phyloP scores from a whole-genome alignment of 805 yeast genomes.

The Kazachstania psychrophila region DNA sequence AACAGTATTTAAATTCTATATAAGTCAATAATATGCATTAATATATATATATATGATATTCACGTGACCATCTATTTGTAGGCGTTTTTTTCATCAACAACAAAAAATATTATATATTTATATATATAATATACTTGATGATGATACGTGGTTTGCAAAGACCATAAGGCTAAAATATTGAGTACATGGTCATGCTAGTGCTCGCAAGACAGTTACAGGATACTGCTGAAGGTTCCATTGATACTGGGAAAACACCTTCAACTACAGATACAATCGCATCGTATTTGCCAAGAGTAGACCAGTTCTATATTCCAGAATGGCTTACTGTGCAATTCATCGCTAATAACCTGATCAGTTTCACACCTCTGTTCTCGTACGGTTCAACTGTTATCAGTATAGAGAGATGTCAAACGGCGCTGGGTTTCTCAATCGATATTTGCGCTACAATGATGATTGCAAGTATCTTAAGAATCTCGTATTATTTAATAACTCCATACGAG shows the following conservation, averaged over 20 bases:
- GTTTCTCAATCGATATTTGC: constrained; percentile 87
- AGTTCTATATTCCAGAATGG: constrained; percentile 42
- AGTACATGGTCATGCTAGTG: too few relatives aligned
- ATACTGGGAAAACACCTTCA: constrained; percentile 1
- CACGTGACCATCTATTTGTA: too few relatives aligned
- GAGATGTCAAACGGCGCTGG: constrained; percentile 54
- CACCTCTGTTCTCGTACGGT: constrained; percentile 83
- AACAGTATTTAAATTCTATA: constrained; percentile 33
- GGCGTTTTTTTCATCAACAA: too few relatives aligned
- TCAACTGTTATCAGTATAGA: constrained; percentile 67
- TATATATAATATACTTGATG: too few relatives aligned
- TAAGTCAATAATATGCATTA: background rate
- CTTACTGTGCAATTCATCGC: constrained; percentile 46
- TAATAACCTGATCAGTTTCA: constrained; percentile 60
- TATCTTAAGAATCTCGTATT: constrained; percentile 64
- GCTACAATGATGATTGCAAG: constrained; percentile 82
- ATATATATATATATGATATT: too few relatives aligned
- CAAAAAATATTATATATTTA: too few relatives aligned
- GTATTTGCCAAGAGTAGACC: constrained; percentile 33
- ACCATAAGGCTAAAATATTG: too few relatives aligned
- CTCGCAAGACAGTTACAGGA: too few relatives aligned
- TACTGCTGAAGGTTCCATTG: background rate
- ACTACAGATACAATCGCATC: constrained; percentile 18
- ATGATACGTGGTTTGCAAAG: too few relatives aligned
- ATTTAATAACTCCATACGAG: constrained; percentile 73